phyloP scores from a whole-genome alignment of 306 rosid genomes.

The Rubus parviflorus region DNA sequence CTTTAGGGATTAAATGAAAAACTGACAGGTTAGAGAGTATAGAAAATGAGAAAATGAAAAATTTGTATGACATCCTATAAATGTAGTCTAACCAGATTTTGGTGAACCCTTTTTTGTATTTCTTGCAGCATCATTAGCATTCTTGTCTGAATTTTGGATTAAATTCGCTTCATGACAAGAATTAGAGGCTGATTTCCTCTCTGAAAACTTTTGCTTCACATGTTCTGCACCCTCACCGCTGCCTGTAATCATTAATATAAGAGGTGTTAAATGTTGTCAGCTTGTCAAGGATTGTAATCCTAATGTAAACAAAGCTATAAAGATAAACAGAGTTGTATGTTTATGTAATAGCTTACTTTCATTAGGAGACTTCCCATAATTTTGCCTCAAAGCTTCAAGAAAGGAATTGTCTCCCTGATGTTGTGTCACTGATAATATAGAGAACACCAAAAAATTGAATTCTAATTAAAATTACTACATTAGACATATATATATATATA shows the following conservation, averaged over 20 bases:
- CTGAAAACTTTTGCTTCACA: slow-evolving; percentile 35
- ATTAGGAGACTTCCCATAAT: slow-evolving; percentile 52
- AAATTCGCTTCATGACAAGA: slow-evolving; percentile 32
- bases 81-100: slow-evolving; percentile 44
- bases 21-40: too few species aligned
- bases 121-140: slow-evolving; percentile 30
- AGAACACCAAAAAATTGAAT: slow-evolving; percentile 24
- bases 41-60: neutral
- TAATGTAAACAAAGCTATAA: neutral
- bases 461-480: neutral
- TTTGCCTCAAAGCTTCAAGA: slow-evolving; percentile 57
- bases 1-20: slow-evolving; percentile 18
- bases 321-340: slow-evolving; percentile 6
- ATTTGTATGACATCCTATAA: neutral
- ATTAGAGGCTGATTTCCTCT: slow-evolving; percentile 45
- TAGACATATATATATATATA: too few species aligned
- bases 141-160: slow-evolving; percentile 40
- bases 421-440: slow-evolving; percentile 59
- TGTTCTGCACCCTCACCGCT: slow-evolving; percentile 31
- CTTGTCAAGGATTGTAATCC: neutral
- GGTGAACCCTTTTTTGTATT: slow-evolving; percentile 46
- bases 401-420: slow-evolving; percentile 55
- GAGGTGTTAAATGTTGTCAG: neutral
- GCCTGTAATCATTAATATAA: slow-evolving; percentile 33
- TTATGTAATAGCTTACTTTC: slow-evolving; percentile 48